These are phyloP conservation scores for Hyphopichia buzzinii DNA, from an alignment of 1,139 yeast genomes.

Conservation along the genomic window DNA sequence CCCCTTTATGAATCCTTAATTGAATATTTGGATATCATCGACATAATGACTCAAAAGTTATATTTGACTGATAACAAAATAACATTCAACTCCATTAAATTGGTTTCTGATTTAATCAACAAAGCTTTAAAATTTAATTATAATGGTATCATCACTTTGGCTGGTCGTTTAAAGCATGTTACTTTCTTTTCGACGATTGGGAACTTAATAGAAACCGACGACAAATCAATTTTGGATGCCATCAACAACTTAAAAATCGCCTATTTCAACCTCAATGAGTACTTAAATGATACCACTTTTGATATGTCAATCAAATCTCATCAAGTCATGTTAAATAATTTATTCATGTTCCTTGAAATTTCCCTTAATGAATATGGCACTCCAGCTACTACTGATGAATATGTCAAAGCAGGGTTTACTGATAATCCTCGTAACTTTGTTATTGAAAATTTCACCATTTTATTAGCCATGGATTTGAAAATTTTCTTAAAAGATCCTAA, in stretches of 20 bases:
- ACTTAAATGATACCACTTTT: constrained; percentile 33
- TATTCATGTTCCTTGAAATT: constrained; percentile 39
- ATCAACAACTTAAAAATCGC: constrained; percentile 33
- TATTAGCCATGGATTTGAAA: constrained; percentile 49
- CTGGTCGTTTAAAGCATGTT: constrained; percentile 45
- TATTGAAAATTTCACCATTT: constrained; percentile 38
- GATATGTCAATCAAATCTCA: constrained; percentile 43
- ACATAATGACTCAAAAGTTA: constrained; percentile 39
- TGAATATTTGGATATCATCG: constrained; percentile 42
- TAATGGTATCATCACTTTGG: constrained; percentile 40
- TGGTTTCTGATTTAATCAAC: constrained; percentile 45
- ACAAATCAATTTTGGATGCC: constrained; percentile 31
- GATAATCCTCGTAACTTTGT: constrained; percentile 43
- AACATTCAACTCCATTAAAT: constrained; percentile 42
- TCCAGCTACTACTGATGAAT: constrained; percentile 46
- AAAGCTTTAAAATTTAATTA: constrained; percentile 42
- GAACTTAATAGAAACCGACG: constrained; percentile 39
- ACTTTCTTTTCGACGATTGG: constrained; percentile 44
- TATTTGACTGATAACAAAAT: constrained; percentile 46
- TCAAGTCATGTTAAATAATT: constrained; percentile 41
- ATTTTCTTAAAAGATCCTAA: constrained; percentile 55
- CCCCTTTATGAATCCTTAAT: constrained; percentile 44
- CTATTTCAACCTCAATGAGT: constrained; percentile 39
- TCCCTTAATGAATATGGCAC: constrained; percentile 46
- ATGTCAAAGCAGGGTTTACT: constrained; percentile 47